A percentile compares a stretch with the other conserved stretches of the same genome.
phyloP scores from a whole-genome alignment of 2,329 filamentous ascomycete species.

The Fusarium mangiferae region DNA sequence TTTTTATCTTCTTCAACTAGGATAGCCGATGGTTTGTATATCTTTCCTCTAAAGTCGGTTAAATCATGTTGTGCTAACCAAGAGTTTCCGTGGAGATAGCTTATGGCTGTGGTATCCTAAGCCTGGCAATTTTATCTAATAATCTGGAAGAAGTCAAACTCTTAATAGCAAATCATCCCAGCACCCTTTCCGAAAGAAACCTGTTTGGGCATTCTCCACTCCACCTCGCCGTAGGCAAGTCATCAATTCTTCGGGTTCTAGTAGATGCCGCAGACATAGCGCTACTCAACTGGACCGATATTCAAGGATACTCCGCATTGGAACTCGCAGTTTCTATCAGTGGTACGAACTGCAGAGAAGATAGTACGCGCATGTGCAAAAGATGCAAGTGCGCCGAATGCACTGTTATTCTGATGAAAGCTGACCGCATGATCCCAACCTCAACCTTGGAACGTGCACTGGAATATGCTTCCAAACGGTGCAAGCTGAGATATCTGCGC shows the following conservation, averaged over 20 bases:
- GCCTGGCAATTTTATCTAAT: neutral
- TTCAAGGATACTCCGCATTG: accelerated
- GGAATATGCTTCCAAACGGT: neutral
- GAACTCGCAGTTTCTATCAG: neutral
- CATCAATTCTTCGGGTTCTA: accelerated
- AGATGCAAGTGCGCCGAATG: neutral
- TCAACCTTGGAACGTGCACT: no score
- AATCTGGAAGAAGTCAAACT: neutral
- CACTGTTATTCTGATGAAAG: neutral
- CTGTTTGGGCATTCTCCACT: neutral
- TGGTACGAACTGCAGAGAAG: accelerated
- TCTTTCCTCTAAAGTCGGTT: no score
- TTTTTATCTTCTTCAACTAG: no score
- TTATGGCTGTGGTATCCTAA: neutral
- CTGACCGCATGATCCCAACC: neutral
- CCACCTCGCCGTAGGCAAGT: neutral
- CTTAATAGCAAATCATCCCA: accelerated
- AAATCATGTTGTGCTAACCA: no score
- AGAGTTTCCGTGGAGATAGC: neutral
- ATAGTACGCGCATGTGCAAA: accelerated
- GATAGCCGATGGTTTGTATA: no score
- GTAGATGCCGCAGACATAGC: neutral
- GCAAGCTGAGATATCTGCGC: neutral
- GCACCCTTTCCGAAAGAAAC: neutral
- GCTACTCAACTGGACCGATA: accelerated